phyloP scores from a whole-genome alignment of 73 alveolate genomes.

The Paramecium sonneborni region DNA sequence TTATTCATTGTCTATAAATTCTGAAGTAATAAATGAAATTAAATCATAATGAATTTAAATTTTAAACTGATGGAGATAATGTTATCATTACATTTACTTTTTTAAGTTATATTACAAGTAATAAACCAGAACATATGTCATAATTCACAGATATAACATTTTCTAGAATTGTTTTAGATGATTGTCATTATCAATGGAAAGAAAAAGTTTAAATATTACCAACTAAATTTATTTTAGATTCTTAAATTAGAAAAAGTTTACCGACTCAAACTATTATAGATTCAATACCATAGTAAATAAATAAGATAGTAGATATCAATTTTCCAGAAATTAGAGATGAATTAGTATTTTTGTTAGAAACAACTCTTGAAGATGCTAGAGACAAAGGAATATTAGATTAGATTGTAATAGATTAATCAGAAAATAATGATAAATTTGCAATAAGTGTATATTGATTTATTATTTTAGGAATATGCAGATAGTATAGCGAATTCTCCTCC shows the following conservation, averaged over 20 bases:
- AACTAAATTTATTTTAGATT: neutral
- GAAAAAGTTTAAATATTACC: neutral
- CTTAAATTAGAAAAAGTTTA: neutral
- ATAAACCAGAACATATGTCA: neutral
- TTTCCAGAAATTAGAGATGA: slow-evolving; percentile 18
- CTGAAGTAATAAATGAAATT: neutral
- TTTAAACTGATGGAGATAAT: slow-evolving; percentile 12
- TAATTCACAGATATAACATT: neutral
- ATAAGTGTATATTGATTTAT: neutral
- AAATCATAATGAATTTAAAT: neutral
- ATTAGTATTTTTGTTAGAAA: neutral
- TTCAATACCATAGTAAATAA: neutral
- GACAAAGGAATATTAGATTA: neutral
- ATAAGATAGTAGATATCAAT: neutral
- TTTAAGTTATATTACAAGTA: neutral
- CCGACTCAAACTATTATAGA: neutral
- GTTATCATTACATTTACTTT: neutral
- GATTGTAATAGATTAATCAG: neutral
- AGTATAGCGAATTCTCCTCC: slow-evolving; percentile 19
- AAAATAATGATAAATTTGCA: neutral
- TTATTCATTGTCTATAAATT: neutral
- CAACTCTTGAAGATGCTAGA: neutral
- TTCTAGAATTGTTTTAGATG: neutral
- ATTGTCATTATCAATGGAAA: slow-evolving; percentile 26
- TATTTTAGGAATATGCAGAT: slow-evolving; percentile 17